Base-by-base conservation (phyloP, 805 yeast species). In the Dipodascopsis tothii region DNA sequence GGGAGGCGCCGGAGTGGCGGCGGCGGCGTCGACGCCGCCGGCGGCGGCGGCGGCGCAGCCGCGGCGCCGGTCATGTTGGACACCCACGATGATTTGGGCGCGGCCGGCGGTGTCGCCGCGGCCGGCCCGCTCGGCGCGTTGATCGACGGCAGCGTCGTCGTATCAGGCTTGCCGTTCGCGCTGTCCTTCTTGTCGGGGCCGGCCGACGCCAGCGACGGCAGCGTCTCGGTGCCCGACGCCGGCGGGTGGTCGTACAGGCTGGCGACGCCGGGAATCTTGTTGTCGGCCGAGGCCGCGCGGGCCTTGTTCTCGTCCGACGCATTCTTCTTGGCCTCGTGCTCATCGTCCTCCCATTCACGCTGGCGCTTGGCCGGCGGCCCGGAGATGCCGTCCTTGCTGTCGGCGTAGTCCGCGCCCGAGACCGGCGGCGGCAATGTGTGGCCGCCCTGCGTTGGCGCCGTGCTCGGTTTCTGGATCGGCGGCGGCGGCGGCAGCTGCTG, bases 261-360 rank as follows among this genome's bases (percentile, higher is more conserved):
- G 14, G 52, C n/a, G 23, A 48, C 35, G 17, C 50, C 40, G 16
- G 52, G 50, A 18, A 46, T 46, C 44, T 43, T 46, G 35, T 14
- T 22, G 40, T 3, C 20, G 28, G 41, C 35, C 14, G 9, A 23
- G 28, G 14, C 5, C 21, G 37, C 35, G 20, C 33, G 11, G 39
- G 41, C 34, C 5, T 45, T 41, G 20, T 39, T 44, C 14, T 41
- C 49, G 16, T 48, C 52, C 33, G 36, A 34, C 5, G 52, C 52
- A 34, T 48, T 48, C 48, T 48, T 48, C 40, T 48, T 48, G 35
- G 28, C 16, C 25, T 40, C 52, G 16, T 33, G 25, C 6, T 27
- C 41, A 5, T 41, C 40, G 19, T 48, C 52, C 35, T 47, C 51
- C 51, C 48, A 48, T 37, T 48, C 52, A 9, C 52, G 41, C 20